Base-by-base conservation (phyloP, 2,329 filamentous ascomycete species). In the Trichoderma oligosporum region DNA sequence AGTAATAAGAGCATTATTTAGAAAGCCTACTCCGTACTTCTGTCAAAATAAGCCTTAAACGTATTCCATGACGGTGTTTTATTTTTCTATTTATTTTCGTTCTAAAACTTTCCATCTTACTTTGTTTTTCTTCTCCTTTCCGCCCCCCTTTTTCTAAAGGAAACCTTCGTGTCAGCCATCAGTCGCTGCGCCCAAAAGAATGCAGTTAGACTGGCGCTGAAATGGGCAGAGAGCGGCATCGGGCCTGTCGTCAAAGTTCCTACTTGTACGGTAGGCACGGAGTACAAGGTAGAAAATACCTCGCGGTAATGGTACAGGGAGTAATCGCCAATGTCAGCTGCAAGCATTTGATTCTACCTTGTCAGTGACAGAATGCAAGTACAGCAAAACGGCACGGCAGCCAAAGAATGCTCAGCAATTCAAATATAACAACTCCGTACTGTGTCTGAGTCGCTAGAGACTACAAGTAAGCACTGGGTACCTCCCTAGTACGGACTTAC, bases 291-390 rank as follows among this genome's bases (percentile, higher is more conserved):
- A n/a, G n/a, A n/a, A n/a, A n/a, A n/a, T 42, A 52, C 38, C 25
- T n/a, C 33, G 33, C 33, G 31, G 46, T 31, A 49, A 22, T 22
- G 31, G 46, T 31, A 49, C 46, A 27, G 33, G 22, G 31, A 24
- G n/a, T n/a, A n/a, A n/a, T n/a, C 20, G 47, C 47, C 24, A 29
- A 5, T 41, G 48, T 52, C 48, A 52, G 41, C 41, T 54, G 51
- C 51, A 54, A 45, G 51, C 41, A 46, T 54, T 27, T 16, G 51
- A 45, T 46, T 54, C 31, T n/a, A n/a, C n/a, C n/a, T n/a, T n/a
- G n/a, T n/a, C n/a, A n/a, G n/a, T n/a, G n/a, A n/a, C n/a, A 42
- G 27, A 16, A 31, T 25, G 36, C 27, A 45, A n/a, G 14, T 38
- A 25, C 39, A 54, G 27, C 18, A 38, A 24, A 25, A 22, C 22